Evolutionary conservation across 768 basidiomycete genomes (phyloP).

Genomic region (Lactarius tabidus): DNA sequence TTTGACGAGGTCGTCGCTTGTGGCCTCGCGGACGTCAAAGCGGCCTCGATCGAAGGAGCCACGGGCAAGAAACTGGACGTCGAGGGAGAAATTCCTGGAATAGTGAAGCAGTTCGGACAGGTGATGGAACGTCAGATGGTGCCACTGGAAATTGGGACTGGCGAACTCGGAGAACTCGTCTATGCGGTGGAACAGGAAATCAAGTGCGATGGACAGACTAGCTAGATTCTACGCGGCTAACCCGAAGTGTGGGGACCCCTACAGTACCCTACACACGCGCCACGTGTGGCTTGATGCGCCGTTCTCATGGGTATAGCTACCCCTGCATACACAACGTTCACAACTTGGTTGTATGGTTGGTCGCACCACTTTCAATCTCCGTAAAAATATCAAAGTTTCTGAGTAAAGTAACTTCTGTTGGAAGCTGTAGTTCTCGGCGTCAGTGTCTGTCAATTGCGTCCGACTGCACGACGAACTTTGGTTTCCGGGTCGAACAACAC

Average conservation of each 20-base stretch:
- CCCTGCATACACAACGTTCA: background rate
- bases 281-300: background rate
- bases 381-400: constrained; percentile 67
- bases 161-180: constrained; percentile 29
- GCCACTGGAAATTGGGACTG: constrained; percentile 26
- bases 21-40: constrained; percentile 78
- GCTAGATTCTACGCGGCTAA: constrained; percentile 2
- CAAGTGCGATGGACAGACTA: constrained; percentile 17
- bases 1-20: constrained; percentile 89
- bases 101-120: constrained; percentile 35
- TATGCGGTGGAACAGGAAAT: constrained; percentile 28
- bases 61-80: constrained; percentile 40
- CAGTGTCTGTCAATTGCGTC: background rate
- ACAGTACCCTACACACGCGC: too few species aligned
- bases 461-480: constrained; percentile 42
- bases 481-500: constrained; percentile 43
- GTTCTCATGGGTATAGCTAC: background rate
- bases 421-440: constrained; percentile 35
- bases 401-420: constrained; percentile 47
- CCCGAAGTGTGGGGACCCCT: background rate
- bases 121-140: constrained; percentile 33
- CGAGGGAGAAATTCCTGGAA: constrained; percentile 46
- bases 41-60: constrained; percentile 59
- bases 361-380: constrained; percentile 34
- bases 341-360: background rate